Percentiles rank a stretch among this genome's conserved stretches.
These are phyloP conservation scores for Phytophthora kernoviae DNA, from an alignment of 352 stramenopile species.

Conservation along the genomic window DNA sequence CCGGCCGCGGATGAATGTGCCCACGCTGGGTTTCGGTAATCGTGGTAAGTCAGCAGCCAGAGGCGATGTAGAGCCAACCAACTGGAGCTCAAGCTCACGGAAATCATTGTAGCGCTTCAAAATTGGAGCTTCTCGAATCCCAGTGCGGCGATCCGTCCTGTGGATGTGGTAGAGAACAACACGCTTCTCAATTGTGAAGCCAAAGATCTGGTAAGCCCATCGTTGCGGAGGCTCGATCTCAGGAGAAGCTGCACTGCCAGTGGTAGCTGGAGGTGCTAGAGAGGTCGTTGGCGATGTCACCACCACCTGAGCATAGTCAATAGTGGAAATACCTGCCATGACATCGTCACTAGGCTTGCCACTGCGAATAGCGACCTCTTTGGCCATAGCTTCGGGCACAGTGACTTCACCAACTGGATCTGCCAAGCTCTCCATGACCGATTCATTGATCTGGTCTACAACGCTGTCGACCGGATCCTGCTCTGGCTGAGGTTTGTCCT, in stretches of 20 bases:
- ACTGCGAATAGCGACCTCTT: neutral
- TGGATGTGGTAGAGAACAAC: constrained; percentile 54
- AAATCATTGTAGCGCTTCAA: constrained; percentile 60
- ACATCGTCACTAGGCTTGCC: neutral
- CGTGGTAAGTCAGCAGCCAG: constrained; percentile 27
- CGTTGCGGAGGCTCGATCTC: constrained; percentile 11
- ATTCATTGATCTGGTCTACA: neutral
- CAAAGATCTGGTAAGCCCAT: constrained; percentile 40
- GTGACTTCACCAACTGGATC: neutral
- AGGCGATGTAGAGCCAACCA: constrained; percentile 30
- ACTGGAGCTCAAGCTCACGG: constrained; percentile 39
- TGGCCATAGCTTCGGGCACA: neutral
- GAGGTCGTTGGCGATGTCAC: neutral
- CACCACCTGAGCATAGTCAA: neutral
- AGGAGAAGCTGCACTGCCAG: constrained; percentile 10
- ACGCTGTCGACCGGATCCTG: neutral
- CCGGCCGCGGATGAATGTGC: constrained; percentile 44
- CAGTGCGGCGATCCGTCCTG: constrained; percentile 20
- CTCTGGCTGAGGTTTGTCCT: neutral
- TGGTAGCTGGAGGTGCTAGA: constrained; percentile 5
- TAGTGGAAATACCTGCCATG: neutral
- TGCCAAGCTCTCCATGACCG: neutral
- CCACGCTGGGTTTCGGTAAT: constrained; percentile 30
- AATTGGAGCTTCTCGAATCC: constrained; percentile 28
- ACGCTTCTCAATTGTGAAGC: constrained; percentile 40